Base-by-base conservation (phyloP, 371 early-diverging fungal genomes). In the Nematocida sp. region DNA sequence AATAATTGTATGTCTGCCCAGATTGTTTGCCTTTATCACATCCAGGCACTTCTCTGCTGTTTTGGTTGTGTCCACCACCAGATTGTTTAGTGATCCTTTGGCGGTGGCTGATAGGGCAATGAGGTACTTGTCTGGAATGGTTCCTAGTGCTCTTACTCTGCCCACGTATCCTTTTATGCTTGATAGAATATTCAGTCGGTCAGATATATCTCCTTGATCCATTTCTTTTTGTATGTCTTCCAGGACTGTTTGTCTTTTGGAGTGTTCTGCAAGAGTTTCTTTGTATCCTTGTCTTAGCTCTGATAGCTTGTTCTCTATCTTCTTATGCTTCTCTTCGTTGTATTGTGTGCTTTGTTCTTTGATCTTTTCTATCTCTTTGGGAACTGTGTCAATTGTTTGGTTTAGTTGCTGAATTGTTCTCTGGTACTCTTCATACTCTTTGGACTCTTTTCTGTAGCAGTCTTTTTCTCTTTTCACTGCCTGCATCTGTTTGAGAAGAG, bases 31-130 rank as follows among this genome's bases (percentile, higher is more conserved):
- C 77, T 91, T 89, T 48, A 99, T 84, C 67, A 89, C 87, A 58
- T 92, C 90, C 48, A 97, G 87, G 76, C 95, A 94, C 47, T 88
- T 86, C 80, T 97, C 92, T 1, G 88, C 97, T 1, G 88, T 86
- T 51, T 87, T 87, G 15, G 94, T 94, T 0, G 88, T 89, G 54
- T 95, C 94, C 25, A 96, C 97, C 4, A 99, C 93, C 78, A 97
- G 91, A 57, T 89, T 86, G 65, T 94, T 89, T 52, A 98, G 85
- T 2, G 85, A 82, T 2, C 87, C 86, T 23, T 80, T 80, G 55
- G 92, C 92, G 0, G 94, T 90, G 31, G 94, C 93, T 2, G 92
- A 90, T 17, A 96, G 87, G 0, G 99, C 98, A 1, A 93, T 88
- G 78, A 95, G 95, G 81, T 92, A 99, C 78, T 87, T 88, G 63